Conservation (phyloP, 2,329 filamentous ascomycete species). For the Nigrospora oryzae region DNA sequence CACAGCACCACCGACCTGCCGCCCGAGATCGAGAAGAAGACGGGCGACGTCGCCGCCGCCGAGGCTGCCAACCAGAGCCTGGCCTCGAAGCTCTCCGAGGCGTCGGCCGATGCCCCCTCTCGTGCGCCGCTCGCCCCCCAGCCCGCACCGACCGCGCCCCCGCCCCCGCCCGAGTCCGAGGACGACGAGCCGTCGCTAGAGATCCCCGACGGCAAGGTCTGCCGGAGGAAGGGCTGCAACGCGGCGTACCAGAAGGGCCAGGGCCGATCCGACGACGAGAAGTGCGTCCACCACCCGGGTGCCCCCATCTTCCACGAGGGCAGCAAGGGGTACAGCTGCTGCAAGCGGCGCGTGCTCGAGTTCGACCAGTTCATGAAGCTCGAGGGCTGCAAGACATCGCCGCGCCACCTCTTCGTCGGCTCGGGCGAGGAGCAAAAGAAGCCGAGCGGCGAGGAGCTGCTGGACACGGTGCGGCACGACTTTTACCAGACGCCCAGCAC, state of each 20-base stretch:
- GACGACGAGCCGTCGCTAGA: constrained; percentile 72
- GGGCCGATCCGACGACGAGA: constrained; percentile 55
- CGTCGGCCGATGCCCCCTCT: constrained; percentile 28
- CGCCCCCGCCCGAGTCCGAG: constrained; percentile 68
- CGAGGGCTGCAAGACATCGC: constrained; percentile 77
- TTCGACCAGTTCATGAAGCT: constrained; percentile 99
- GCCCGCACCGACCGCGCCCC: constrained; percentile 42
- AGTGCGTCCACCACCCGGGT: constrained; percentile 84
- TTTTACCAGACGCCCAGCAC: constrained; percentile 87
- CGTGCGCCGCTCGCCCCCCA: constrained; percentile 33
- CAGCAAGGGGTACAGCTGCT: constrained; percentile 96
- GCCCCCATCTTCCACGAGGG: constrained; percentile 94
- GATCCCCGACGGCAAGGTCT: constrained; percentile 66
- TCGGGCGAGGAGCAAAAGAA: constrained; percentile 52
- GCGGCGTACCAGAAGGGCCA: constrained; percentile 53
- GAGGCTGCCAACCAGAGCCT: constrained; percentile 28
- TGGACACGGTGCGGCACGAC: constrained; percentile 75
- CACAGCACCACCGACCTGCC: constrained; percentile 79
- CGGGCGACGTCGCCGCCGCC: constrained; percentile 32
- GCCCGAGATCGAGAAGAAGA: constrained; percentile 52
- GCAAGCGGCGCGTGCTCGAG: constrained; percentile 88
- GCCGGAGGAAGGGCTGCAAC: constrained; percentile 71
- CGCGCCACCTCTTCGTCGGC: constrained; percentile 76
- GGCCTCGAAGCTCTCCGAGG: constrained; percentile 32
- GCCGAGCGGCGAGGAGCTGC: constrained; percentile 54